These are phyloP conservation scores for Dryas drummondii DNA, from an alignment of 306 rosid species.

Conservation along the genomic window DNA sequence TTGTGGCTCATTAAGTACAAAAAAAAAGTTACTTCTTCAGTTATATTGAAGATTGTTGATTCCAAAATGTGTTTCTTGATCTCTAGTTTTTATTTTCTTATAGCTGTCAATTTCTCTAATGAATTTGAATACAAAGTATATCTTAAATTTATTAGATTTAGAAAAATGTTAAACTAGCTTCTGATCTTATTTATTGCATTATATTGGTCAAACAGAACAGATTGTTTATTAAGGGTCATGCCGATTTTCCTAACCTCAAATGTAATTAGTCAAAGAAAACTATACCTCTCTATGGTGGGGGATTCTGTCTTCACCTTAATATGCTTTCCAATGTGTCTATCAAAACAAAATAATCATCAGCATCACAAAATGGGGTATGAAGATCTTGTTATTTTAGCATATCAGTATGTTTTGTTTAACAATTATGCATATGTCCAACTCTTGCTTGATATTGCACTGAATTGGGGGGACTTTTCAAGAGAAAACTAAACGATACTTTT, in stretches of 20 bases:
- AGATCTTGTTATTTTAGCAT: background rate
- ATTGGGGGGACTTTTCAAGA: background rate
- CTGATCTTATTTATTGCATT: background rate
- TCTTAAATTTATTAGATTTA: background rate
- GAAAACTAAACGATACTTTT: background rate
- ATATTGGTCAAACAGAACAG: background rate
- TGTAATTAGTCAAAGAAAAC: background rate
- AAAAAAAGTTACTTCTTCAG: background rate
- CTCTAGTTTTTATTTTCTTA: background rate
- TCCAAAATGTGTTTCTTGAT: background rate
- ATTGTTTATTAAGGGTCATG: background rate
- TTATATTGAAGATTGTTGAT: background rate
- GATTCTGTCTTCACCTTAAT: background rate
- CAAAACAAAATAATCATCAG: background rate
- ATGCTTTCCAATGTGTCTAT: background rate
- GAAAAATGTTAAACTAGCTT: background rate
- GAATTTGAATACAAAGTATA: background rate
- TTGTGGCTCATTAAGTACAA: background rate
- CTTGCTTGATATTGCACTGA: background rate
- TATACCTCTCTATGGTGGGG: background rate
- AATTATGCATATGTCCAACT: background rate
- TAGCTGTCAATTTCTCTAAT: background rate
- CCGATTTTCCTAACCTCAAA: background rate
- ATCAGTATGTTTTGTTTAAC: background rate
- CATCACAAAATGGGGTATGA: background rate